Percentiles rank a stretch among this genome's conserved stretches.
phyloP scores from a whole-genome alignment of 2,329 filamentous ascomycete species.

The Lachnellula hyalina region DNA sequence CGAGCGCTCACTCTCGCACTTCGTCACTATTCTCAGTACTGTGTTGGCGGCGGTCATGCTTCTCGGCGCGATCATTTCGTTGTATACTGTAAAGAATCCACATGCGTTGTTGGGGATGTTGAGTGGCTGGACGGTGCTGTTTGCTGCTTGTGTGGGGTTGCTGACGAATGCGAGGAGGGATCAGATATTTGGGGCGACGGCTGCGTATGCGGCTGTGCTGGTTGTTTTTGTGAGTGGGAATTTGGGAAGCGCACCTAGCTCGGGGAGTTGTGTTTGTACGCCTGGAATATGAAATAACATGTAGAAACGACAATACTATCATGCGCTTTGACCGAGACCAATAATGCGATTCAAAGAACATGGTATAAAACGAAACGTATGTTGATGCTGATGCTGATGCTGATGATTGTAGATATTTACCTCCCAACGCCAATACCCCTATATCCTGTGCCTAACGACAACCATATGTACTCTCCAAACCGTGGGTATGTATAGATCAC shows the following conservation, averaged over 20 bases:
- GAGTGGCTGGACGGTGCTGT: slow-evolving; percentile 18
- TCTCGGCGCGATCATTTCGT: slow-evolving; percentile 16
- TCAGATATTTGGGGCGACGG: slow-evolving; percentile 19
- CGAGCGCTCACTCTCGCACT: slow-evolving; percentile 4
- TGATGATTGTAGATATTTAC: too few species aligned
- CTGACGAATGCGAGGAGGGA: slow-evolving; percentile 21
- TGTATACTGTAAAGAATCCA: slow-evolving; percentile 13
- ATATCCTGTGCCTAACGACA: too few species aligned
- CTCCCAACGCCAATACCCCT: too few species aligned
- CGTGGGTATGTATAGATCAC: background rate
- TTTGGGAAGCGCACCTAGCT: slow-evolving; percentile 7
- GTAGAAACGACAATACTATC: too few species aligned
- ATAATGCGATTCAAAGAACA: too few species aligned
- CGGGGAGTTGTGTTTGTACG: slow-evolving; percentile 1
- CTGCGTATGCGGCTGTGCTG: slow-evolving; percentile 20
- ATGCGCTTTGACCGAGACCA: too few species aligned
- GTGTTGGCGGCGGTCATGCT: slow-evolving; percentile 16
- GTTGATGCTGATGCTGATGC: too few species aligned
- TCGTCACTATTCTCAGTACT: slow-evolving; percentile 9
- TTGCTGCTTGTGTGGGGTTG: slow-evolving; percentile 19
- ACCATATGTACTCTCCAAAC: background rate
- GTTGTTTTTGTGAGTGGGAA: slow-evolving; percentile 19
- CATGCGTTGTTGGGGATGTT: slow-evolving; percentile 17
- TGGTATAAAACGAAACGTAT: too few species aligned
- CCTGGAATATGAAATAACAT: background rate